Conservation (phyloP, 106 monocot genomes). For the Alisma plantagoaquatica region DNA sequence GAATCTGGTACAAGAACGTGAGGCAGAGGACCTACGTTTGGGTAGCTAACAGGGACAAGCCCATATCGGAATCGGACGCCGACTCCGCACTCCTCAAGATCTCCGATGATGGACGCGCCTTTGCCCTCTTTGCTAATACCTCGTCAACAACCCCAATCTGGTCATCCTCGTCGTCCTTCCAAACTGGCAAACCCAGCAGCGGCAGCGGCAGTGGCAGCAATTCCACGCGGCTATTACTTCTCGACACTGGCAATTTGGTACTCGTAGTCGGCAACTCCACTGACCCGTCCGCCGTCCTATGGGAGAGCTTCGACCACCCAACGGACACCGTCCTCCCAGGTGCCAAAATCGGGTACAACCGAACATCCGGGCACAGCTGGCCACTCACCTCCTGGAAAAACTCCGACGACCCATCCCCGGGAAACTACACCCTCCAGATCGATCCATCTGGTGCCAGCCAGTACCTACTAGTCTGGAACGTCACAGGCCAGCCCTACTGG, state of each 20-base stretch:
- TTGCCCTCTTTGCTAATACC: neutral
- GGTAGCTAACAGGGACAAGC: conserved; percentile 14
- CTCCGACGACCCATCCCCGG: conserved; percentile 15
- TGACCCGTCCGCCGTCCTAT: neutral
- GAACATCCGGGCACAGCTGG: neutral
- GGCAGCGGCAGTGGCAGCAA: no score
- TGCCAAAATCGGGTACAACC: conserved; percentile 8
- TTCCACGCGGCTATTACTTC: no score
- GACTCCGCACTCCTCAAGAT: neutral
- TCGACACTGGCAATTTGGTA: neutral
- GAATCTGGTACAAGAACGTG: conserved; percentile 8
- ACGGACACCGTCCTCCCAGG: conserved; percentile 18
- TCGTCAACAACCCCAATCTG: neutral
- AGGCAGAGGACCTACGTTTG: neutral
- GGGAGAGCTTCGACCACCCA: conserved; percentile 45
- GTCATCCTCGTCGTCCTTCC: no score
- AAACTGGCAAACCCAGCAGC: no score
- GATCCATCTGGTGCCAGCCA: neutral
- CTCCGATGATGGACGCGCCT: no score
- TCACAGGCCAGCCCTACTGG: neutral
- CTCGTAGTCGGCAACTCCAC: neutral
- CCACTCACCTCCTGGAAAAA: conserved; percentile 12
- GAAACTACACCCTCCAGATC: conserved; percentile 6
- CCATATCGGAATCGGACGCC: conserved; percentile 3
- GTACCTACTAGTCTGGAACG: neutral